Conservation (phyloP, 176 grass and related monocot species). For the Aegilops tauschii region DNA sequence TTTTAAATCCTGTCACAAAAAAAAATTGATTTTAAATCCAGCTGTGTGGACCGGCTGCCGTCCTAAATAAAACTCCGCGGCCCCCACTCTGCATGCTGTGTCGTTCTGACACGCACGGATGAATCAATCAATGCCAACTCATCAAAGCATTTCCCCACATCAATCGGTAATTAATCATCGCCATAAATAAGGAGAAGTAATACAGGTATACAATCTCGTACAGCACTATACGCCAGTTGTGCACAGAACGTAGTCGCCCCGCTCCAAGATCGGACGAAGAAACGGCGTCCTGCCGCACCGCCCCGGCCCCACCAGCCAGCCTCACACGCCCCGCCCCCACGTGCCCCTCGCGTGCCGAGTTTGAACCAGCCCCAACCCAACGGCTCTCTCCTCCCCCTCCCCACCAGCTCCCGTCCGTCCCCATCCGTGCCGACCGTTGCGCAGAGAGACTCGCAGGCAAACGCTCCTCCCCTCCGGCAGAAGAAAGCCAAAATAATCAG, state of each 20-base stretch:
- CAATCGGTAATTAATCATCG: neutral
- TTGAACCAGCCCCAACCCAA: slow-evolving; percentile 45
- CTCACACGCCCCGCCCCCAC: neutral
- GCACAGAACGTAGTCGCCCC: no score
- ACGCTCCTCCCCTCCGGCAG: slow-evolving; percentile 18
- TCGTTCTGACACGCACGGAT: neutral
- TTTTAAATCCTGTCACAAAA: no score
- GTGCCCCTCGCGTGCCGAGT: slow-evolving; percentile 18
- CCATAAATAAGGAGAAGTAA: neutral
- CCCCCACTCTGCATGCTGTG: neutral
- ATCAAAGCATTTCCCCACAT: neutral
- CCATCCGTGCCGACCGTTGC: slow-evolving; percentile 47
- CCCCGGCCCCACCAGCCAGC: neutral
- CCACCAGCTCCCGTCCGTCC: neutral
- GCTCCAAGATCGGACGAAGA: no score
- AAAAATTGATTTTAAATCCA: no score
- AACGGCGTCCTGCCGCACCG: no score
- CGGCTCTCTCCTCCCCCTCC: slow-evolving; percentile 26
- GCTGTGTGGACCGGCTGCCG: neutral
- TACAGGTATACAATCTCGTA: neutral
- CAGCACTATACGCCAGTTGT: no score
- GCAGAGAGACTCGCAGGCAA: neutral
- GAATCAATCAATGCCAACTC: neutral
- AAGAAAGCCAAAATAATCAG: neutral
- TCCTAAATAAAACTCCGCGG: neutral